Evolutionary conservation across 345 rosid species (phyloP).

Genomic region (Erodium maritimum): DNA sequence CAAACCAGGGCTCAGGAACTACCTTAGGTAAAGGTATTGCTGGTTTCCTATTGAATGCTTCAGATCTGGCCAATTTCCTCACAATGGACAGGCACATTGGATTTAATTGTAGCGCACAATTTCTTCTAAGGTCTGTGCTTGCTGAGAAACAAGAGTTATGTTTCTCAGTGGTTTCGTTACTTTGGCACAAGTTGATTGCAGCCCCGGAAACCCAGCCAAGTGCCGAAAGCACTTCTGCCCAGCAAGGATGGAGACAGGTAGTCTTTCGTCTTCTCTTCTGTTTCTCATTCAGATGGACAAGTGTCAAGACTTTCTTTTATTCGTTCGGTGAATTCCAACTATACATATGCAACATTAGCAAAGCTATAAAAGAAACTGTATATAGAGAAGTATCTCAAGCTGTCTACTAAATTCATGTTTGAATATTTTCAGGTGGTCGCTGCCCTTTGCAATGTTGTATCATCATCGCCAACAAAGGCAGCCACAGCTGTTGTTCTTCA

Average conservation of each 20-base stretch:
- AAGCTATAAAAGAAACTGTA: too few relatives aligned
- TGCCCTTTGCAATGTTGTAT: constrained; percentile 89
- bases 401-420: constrained; percentile 4
- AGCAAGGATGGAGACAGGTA: constrained; percentile 99
- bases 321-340: too few relatives aligned
- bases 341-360: too few relatives aligned
- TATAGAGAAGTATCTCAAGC: too few relatives aligned
- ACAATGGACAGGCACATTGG: constrained; percentile 86
- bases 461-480: constrained; percentile 81
- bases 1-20: constrained; percentile 43
- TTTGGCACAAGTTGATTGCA: constrained; percentile 88
- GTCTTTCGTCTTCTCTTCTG: neutral
- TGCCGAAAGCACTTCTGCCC: constrained; percentile 95
- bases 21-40: constrained; percentile 42
- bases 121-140: constrained; percentile 74
- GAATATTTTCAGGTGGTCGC: constrained; percentile 58
- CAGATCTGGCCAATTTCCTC: constrained; percentile 93
- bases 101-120: constrained; percentile 68
- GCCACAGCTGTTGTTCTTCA: constrained; percentile 94
- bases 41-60: constrained; percentile 67
- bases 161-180: constrained; percentile 81
- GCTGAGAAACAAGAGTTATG: constrained; percentile 87
- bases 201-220: constrained; percentile 84
- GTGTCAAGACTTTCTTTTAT: too few relatives aligned
- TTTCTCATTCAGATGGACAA: too few relatives aligned